These are phyloP conservation scores for Aspergillus carbonarius DNA, from an alignment of 2,329 filamentous ascomycete genomes.

Conservation along the genomic window DNA sequence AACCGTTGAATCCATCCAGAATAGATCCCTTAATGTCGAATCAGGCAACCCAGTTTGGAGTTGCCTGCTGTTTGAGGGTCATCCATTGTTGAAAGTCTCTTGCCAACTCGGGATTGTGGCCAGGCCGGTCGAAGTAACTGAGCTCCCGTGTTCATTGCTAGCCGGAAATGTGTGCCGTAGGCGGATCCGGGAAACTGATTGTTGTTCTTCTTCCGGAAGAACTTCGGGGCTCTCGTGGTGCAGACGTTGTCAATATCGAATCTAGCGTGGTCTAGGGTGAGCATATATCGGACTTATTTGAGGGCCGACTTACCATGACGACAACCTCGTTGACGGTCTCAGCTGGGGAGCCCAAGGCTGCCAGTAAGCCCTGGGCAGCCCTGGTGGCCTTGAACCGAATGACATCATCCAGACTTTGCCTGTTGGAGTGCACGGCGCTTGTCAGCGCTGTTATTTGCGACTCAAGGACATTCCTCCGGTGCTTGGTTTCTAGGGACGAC, in stretches of 20 bases:
- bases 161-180: constrained; percentile 19
- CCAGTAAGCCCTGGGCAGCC: constrained; percentile 10
- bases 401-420: constrained; percentile 6
- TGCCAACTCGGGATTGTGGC: constrained; percentile 12
- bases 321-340: constrained; percentile 17
- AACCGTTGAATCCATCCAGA: constrained; percentile 10
- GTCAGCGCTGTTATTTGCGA: constrained; percentile 9
- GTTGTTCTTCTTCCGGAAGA: constrained; percentile 16
- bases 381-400: constrained; percentile 10
- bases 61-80: constrained; percentile 12
- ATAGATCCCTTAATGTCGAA: constrained; percentile 12
- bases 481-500: not conserved
- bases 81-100: constrained; percentile 20
- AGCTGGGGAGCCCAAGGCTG: constrained; percentile 10
- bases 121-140: constrained; percentile 19
- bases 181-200: constrained; percentile 14
- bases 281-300: not conserved
- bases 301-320: constrained; percentile 8
- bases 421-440: constrained; percentile 4
- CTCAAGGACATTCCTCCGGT: not conserved
- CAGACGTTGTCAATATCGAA: constrained; percentile 16
- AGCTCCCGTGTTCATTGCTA: constrained; percentile 14
- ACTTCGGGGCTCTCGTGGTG: constrained; percentile 18
- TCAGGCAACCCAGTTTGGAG: constrained; percentile 16
- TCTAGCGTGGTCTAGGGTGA: not conserved